These are phyloP conservation scores for Puccinia polysora DNA, from an alignment of 1,284 basidiomycete species.

Conservation along the genomic window DNA sequence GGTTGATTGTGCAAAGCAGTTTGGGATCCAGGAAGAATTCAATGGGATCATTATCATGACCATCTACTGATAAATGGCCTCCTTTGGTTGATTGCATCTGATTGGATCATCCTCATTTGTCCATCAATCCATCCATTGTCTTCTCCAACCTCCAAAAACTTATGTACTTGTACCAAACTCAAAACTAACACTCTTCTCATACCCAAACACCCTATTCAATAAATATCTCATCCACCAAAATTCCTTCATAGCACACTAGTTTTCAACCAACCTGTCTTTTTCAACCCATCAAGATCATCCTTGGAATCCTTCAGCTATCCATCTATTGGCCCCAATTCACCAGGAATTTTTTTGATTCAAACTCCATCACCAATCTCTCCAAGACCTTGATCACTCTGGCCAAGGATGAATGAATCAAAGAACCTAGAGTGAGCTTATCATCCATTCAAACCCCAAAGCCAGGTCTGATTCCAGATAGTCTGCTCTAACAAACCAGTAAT, in stretches of 20 bases:
- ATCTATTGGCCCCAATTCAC: slow-evolving; percentile 9
- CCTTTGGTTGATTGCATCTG: not conserved
- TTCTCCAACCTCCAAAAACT: not conserved
- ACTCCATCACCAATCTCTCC: not conserved
- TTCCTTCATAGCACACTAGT: not conserved
- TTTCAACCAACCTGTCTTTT: not conserved
- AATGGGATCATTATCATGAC: not conserved
- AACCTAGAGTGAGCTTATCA: not conserved
- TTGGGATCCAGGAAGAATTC: too few relatives aligned
- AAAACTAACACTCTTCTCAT: not conserved
- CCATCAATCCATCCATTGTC: not conserved
- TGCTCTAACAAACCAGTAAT: too few relatives aligned
- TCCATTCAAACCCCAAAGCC: not conserved
- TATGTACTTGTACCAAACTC: not conserved
- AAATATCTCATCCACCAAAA: too few relatives aligned
- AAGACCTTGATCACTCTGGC: not conserved
- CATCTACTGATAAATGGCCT: not conserved
- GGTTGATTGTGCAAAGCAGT: too few relatives aligned
- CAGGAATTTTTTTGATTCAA: slow-evolving; percentile 13
- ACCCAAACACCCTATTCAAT: not conserved
- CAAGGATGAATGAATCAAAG: not conserved
- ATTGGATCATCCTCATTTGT: not conserved
- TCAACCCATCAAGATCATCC: not conserved
- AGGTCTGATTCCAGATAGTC: too few relatives aligned
- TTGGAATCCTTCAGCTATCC: slow-evolving; percentile 8